These are phyloP conservation scores for Neofusicoccum cordaticola DNA, from an alignment of 2,329 filamentous ascomycete genomes.

Conservation along the genomic window DNA sequence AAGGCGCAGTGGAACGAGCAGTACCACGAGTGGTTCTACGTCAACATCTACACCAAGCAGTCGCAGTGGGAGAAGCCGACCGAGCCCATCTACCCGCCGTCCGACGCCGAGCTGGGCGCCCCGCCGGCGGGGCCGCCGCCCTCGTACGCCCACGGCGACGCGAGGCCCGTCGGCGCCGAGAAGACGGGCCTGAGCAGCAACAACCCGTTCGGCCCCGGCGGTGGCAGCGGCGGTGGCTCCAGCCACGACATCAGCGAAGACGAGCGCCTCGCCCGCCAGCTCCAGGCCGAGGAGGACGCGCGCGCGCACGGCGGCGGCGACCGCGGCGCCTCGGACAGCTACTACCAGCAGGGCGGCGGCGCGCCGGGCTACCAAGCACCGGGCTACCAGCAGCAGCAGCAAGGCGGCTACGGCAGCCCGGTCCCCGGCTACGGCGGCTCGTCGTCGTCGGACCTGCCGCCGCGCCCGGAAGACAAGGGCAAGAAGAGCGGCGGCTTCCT, in stretches of 20 bases:
- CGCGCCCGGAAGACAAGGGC: constrained; percentile 31
- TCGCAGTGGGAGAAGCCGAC: constrained; percentile 89
- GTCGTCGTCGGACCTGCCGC: constrained; percentile 23
- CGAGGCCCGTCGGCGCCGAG: constrained; percentile 44
- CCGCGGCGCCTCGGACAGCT: constrained; percentile 38
- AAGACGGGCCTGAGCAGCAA: constrained; percentile 59
- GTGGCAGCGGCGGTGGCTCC: not conserved
- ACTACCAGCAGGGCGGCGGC: constrained; percentile 39
- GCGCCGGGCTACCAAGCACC: constrained; percentile 20
- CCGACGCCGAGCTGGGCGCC: constrained; percentile 36
- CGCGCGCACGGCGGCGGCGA: constrained; percentile 42
- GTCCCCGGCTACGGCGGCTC: constrained; percentile 24
- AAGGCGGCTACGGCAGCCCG: constrained; percentile 30
- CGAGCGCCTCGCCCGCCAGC: constrained; percentile 68
- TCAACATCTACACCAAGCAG: constrained; percentile 81
- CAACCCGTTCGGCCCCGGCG: constrained; percentile 62
- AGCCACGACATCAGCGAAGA: constrained; percentile 57
- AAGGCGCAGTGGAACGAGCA: constrained; percentile 79
- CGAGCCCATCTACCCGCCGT: constrained; percentile 59
- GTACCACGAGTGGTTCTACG: constrained; percentile 92
- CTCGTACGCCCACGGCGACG: constrained; percentile 54
- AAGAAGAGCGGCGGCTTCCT: constrained; percentile 44
- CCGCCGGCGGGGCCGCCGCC: constrained; percentile 64
- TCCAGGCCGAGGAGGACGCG: constrained; percentile 82
- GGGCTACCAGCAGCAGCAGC: constrained; percentile 16